Evolutionary conservation across 2,329 filamentous ascomycete species (phyloP), one percentile per base, ranked within the genome.

Genomic region (Botrytis tulipae): DNA sequence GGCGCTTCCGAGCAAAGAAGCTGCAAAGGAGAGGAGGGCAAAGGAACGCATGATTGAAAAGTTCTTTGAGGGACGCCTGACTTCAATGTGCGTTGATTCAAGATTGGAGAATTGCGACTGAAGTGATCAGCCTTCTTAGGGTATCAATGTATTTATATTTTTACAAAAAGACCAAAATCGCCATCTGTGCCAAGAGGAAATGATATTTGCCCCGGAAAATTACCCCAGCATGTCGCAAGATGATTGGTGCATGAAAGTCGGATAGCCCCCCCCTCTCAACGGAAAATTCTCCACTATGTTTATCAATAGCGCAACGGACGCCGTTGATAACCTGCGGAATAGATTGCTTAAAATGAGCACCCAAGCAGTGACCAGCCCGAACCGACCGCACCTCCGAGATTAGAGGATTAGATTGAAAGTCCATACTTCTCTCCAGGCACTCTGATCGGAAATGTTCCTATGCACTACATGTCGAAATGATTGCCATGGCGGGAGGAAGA

Each of bases 11-110:
- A 72, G 60, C 20, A 63, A 42, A 29, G 61, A 65, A 54, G 60
- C 70, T 32, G 63, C 60, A n/a, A 72, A 25, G 20, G 60, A 65
- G 32, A 72, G n/a, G 46, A 67, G 65, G 8, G 70, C 60, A 35
- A 72, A 72, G 32, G 60, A 72, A 63, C 48, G 61, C 70, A 72
- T 72, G 37, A 57, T 67, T 57, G 46, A 18, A 44, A 22, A 32
- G 60, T 54, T 40, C 59, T 29, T 62, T 14, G 25, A 25, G 25
- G 16, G 25, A 44, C 35, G 25, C 18, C 6, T 42, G 44, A 29
- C 46, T 71, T 66, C 46, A 66, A 54, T 57, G 32, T 32, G 51
- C 35, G 40, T 51, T 37, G 5, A 29, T 42, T 42, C 20, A 70
- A 70, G 40, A 9, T 32, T 37, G 25, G 35, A 61, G 60, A 40